These are phyloP conservation scores for Triticum urartu DNA, from an alignment of 176 grass and related monocot genomes.

Conservation along the genomic window DNA sequence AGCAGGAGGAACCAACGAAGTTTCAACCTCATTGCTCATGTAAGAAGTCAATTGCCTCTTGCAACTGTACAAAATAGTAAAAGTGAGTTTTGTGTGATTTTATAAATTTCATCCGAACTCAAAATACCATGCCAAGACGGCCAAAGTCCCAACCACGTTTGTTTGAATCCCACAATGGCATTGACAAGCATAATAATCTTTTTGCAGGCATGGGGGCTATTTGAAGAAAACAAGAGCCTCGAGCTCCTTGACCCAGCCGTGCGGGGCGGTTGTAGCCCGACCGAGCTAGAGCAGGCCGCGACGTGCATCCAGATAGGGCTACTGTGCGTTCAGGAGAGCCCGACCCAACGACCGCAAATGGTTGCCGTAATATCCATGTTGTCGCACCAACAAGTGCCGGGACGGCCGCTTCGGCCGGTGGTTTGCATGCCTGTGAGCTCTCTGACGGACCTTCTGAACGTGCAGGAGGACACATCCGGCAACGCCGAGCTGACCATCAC, in stretches of 20 bases:
- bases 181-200: neutral
- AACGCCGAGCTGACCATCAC: constrained; percentile 15
- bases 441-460: too few species aligned
- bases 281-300: constrained; percentile 9
- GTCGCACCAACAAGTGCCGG: neutral
- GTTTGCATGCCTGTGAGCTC: neutral
- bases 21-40: too few species aligned
- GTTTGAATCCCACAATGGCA: neutral
- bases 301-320: constrained; percentile 39
- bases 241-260: constrained; percentile 22
- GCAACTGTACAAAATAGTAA: neutral
- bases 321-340: constrained; percentile 44
- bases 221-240: constrained; percentile 5
- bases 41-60: neutral
- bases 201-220: constrained; percentile 31
- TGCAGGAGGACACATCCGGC: neutral
- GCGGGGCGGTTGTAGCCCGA: neutral
- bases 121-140: neutral
- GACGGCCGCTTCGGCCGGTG: constrained; percentile 24
- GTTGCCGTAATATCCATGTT: constrained; percentile 33
- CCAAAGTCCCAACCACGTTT: too few species aligned
- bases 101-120: neutral
- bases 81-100: neutral
- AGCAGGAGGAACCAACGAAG: too few species aligned
- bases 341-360: constrained; percentile 31